Evolutionary conservation across 2,329 filamentous ascomycete species (phyloP).

Genomic region (Cladosporium cucumerinum): DNA sequence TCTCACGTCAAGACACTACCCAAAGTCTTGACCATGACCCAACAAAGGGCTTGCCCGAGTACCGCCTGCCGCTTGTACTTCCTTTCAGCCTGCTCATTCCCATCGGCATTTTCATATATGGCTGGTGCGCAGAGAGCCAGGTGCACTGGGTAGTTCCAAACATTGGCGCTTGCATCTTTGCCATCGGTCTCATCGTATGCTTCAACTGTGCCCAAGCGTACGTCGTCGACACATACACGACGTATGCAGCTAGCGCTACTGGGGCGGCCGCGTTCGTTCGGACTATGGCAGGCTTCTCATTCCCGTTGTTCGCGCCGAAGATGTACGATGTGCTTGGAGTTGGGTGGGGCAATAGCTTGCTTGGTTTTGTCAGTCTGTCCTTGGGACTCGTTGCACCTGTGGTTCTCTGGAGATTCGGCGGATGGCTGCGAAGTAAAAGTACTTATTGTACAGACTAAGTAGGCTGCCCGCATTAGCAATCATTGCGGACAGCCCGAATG

Average conservation of each 20-base stretch:
- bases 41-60: constrained; percentile 32
- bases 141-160: constrained; percentile 29
- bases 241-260: constrained; percentile 48
- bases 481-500: not conserved
- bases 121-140: constrained; percentile 23
- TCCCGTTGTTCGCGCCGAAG: constrained; percentile 49
- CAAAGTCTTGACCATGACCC: constrained; percentile 32
- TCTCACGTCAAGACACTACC: constrained; percentile 14
- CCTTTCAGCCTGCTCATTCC: constrained; percentile 34
- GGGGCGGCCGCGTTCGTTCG: constrained; percentile 47
- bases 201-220: constrained; percentile 34
- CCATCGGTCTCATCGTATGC: constrained; percentile 24
- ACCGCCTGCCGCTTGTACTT: constrained; percentile 50
- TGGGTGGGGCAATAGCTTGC: constrained; percentile 56
- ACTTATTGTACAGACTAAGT: constrained; percentile 20
- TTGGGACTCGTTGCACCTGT: constrained; percentile 36
- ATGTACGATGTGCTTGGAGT: constrained; percentile 39
- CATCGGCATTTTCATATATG: constrained; percentile 28
- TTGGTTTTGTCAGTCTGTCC: constrained; percentile 50
- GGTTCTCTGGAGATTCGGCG: constrained; percentile 37
- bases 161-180: constrained; percentile 24
- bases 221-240: constrained; percentile 46
- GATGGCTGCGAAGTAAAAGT: constrained; percentile 26
- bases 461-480: not conserved
- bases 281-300: constrained; percentile 48